A percentile compares a stretch with the other conserved stretches of the same genome.
Conservation (phyloP, 2,329 filamentous ascomycete species). For the Pestalotiopsis sp. region DNA sequence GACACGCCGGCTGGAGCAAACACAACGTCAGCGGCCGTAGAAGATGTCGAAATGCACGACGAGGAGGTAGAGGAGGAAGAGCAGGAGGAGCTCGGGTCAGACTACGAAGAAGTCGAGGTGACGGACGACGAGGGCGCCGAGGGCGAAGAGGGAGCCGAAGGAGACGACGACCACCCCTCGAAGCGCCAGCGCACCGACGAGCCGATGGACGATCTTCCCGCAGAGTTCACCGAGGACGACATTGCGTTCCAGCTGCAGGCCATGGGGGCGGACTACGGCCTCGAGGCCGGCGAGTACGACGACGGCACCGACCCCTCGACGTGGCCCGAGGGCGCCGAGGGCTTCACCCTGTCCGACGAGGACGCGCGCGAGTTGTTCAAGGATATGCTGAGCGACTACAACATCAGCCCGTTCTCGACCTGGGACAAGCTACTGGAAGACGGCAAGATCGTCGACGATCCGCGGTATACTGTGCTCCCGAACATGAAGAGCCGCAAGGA, state of each 20-base stretch:
- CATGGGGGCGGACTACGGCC: constrained; percentile 83
- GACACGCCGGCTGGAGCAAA: neutral
- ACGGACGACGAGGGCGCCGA: constrained; percentile 52
- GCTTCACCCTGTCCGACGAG: constrained; percentile 68
- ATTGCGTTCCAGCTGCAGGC: constrained; percentile 88
- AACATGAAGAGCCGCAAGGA: constrained; percentile 82
- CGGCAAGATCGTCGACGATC: constrained; percentile 78
- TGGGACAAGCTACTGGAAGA: constrained; percentile 91
- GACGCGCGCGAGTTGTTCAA: constrained; percentile 80
- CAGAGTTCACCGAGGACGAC: constrained; percentile 92
- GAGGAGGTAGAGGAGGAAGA: constrained; percentile 39
- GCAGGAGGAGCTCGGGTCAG: constrained; percentile 59
- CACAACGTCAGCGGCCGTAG: constrained; percentile 8
- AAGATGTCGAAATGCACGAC: constrained; percentile 23
- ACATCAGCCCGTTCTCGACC: constrained; percentile 82
- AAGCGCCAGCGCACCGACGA: constrained; percentile 51
- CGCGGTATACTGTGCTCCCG: constrained; percentile 78
- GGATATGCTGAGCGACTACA: constrained; percentile 80
- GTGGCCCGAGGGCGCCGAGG: constrained; percentile 72
- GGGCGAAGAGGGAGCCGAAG: constrained; percentile 41
- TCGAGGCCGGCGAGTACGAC: constrained; percentile 76
- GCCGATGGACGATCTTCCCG: constrained; percentile 36
- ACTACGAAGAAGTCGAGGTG: constrained; percentile 78
- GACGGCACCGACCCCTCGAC: constrained; percentile 55
- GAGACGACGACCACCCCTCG: constrained; percentile 48